Evolutionary conservation across 306 rosid genomes (phyloP).

Genomic region (Sesbania bispinosa): DNA sequence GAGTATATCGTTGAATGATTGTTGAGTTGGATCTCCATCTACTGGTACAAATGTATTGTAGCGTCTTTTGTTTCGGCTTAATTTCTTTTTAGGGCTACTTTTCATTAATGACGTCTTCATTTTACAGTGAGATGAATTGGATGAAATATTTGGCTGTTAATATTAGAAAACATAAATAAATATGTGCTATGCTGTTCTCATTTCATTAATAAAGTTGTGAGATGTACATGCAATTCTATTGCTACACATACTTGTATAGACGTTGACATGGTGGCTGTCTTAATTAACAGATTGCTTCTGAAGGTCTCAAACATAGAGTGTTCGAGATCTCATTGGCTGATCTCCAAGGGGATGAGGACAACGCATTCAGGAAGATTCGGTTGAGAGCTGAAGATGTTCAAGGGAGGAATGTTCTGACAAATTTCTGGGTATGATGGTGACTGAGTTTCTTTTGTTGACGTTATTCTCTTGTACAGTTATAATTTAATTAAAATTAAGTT

Average conservation of each 20-base stretch:
- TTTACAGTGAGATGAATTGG: not conserved
- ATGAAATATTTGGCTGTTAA: not conserved
- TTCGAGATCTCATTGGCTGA: constrained; percentile 93
- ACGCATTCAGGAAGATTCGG: constrained; percentile 84
- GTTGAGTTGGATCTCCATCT: not conserved
- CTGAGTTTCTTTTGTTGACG: not conserved
- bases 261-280: not conserved
- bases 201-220: no score
- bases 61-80: not conserved
- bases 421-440: constrained; percentile 72
- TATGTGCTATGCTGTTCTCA: not conserved
- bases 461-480: not conserved
- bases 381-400: constrained; percentile 97
- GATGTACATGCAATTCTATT: not conserved
- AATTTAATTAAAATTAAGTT: not conserved
- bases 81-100: not conserved
- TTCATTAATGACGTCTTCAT: not conserved
- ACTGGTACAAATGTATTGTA: not conserved
- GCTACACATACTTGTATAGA: not conserved
- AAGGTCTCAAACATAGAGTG: constrained; percentile 93
- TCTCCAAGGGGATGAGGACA: constrained; percentile 92
- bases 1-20: not conserved
- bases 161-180: no score
- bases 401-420: constrained; percentile 81
- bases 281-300: constrained; percentile 92